Base-by-base conservation (phyloP, 331 rosid species). In the Stylosanthes scabra region DNA sequence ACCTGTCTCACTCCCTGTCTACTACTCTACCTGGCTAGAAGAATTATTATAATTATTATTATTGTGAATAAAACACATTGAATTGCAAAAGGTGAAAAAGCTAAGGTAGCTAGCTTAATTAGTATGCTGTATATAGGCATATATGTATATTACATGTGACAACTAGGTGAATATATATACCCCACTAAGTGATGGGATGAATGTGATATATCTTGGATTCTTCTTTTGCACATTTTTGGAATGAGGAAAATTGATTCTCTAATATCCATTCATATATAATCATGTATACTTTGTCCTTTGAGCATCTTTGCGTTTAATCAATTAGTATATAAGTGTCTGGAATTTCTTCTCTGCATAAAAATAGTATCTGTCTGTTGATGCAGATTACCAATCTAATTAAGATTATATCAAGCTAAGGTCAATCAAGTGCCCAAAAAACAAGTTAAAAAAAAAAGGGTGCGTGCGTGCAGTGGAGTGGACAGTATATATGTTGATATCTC, bases 141-240 rank as follows among this genome's bases (percentile, higher is more conserved):
- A 10, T 5, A 12, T 14, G 3, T 13, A 66, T 41, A 6, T 41
- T 46, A 14, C 27, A 11, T 10, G 71, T 52, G 45, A 52, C 72
- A 63, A 44, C 66, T 7, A 12, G 74, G 69, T 71, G 31, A 70
- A 57, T 75, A 28, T 46, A 28, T 72, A 37, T 12, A n/a, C 12
- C 55, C 54, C 45, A 13, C 56, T 61, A 16, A 25, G 11, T 50
- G 20, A 41, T 31, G 37, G 37, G 37, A 61, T 20, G 29, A 10
- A 7, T 54, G 42, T 60, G 41, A 62, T 52, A 14, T 70, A 14
- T 70, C 59, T 52, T 52, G 76, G 66, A 77, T 77, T 69, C 76
- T 59, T 63, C 29, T 7, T n/a, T 8, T 37, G 42, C 11, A 67
- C 28, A 13, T 25, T 68, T 47, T 47, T 34, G 31, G 71, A 66